Base-by-base conservation (phyloP, 192 early-diverging fungal genomes). In the Backusella luteola region DNA sequence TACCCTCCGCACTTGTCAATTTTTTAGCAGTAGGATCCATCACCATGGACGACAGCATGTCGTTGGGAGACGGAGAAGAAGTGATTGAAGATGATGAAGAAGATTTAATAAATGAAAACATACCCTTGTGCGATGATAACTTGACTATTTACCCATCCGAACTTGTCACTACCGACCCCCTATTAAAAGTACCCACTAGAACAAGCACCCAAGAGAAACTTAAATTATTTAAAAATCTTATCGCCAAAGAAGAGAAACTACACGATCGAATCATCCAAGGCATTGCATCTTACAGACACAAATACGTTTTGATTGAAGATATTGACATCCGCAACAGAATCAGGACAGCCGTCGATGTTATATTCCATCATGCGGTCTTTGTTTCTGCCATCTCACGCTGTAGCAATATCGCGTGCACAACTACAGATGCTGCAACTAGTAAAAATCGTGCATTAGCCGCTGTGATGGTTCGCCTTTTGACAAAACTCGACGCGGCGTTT, bases 281-380 rank as follows among this genome's bases (percentile, higher is more conserved):
- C 15, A 79, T 83, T n/a, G 21, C 71, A 34, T 83, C 81, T 29
- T 77, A 83, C 49, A 83, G 75, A 32, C 81, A 83, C 67, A 77
- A 79, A 19, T 83, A 79, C 36, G 81, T 83, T 12, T 67, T 83
- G 38, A 77, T 83, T 53, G 81, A 83, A 69, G 77, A 83, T 52
- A 83, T 83, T 46, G 81, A 83, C 32, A 79, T 76, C 19, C 77
- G 81, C 12, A 83, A 83, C 44, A 74, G 81, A 26, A 76, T 83
- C 21, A 56, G 81, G 12, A 70, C 75, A 0, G 70, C 81, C 4
- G 81, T 83, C 17, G 81, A 83, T 69, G 68, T 79, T 5, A 71
- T 83, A 35, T 83, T 83, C 46, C 81, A 83, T 66, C 81, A 83
- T 38, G 78, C 78, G 26, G 77, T 83, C 1, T 83, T 83, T 77